These are phyloP conservation scores for Solanum appendiculatum DNA, from an alignment of 257 asterid species.

Conservation along the genomic window DNA sequence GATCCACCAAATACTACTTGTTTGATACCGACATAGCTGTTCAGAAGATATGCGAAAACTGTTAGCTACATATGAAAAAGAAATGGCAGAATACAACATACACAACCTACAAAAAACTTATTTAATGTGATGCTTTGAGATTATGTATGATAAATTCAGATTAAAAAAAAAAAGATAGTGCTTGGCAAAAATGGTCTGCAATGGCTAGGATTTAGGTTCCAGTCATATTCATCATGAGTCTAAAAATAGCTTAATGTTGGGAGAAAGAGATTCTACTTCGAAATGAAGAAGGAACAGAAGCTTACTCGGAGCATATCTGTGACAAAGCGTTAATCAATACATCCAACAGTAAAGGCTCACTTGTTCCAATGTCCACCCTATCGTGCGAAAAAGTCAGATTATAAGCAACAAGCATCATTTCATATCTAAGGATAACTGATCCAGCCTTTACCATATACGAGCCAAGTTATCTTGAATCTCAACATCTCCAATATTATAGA, in stretches of 20 bases:
- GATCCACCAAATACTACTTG: conserved; percentile 89
- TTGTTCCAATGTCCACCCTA: conserved; percentile 92
- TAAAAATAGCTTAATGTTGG: not conserved
- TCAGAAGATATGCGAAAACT: not conserved
- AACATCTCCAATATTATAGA: conserved; percentile 91
- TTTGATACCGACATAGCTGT: conserved; percentile 79
- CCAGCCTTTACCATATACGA: conserved; percentile 56
- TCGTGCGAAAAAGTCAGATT: conserved; percentile 4
- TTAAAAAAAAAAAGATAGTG: not conserved
- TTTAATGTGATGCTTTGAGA: not conserved
- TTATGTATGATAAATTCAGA: not conserved
- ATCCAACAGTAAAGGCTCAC: conserved; percentile 79
- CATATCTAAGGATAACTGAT: not conserved
- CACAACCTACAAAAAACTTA: not conserved
- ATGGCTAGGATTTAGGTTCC: not conserved
- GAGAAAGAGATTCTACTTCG: not conserved
- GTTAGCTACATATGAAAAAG: not conserved
- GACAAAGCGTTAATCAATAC: conserved; percentile 76
- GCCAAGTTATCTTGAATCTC: conserved; percentile 89
- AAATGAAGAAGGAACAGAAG: not conserved
- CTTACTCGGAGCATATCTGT: conserved; percentile 88
- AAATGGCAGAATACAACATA: not conserved
- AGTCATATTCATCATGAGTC: not conserved
- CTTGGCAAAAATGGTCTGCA: not conserved
- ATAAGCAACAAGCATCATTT: not conserved